Evolutionary conservation across 805 yeast species (phyloP).

Genomic region (Yarrowia sp.): DNA sequence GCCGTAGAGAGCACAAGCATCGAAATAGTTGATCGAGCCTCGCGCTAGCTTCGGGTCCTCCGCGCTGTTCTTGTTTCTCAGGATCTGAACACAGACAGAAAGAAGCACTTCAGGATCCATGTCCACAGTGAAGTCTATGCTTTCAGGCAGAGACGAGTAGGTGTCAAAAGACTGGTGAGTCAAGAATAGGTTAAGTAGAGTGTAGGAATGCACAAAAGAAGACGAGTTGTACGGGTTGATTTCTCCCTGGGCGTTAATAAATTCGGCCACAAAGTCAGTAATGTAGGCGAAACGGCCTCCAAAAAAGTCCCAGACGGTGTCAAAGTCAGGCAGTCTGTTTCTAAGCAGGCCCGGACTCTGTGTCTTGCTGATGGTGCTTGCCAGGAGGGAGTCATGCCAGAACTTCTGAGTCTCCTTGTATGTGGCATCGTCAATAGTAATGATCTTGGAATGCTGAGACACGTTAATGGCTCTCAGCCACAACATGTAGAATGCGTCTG

Average conservation of each 20-base stretch:
- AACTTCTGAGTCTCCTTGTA: conserved; percentile 27
- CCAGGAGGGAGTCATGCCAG: conserved; percentile 28
- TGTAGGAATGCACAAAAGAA: conserved; percentile 23
- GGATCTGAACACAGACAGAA: conserved; percentile 9
- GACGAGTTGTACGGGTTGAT: conserved; percentile 27
- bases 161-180: conserved; percentile 23
- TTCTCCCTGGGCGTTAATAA: conserved; percentile 30
- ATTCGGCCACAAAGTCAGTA: conserved; percentile 30
- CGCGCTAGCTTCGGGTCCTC: background rate
- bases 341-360: conserved; percentile 30
- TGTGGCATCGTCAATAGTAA: conserved; percentile 31
- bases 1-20: conserved; percentile 26
- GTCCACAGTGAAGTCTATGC: conserved; percentile 15
- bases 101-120: conserved; percentile 20
- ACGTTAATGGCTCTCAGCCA: conserved; percentile 24
- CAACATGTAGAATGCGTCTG: conserved; percentile 32
- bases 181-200: conserved; percentile 22
- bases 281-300: conserved; percentile 31
- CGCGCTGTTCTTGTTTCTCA: background rate
- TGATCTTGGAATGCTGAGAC: conserved; percentile 29
- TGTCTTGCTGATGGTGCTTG: conserved; percentile 28
- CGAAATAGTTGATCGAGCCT: conserved; percentile 23
- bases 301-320: conserved; percentile 30
- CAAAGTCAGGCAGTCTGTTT: conserved; percentile 29
- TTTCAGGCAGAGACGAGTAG: conserved; percentile 23